Evolutionary conservation across 805 yeast genomes (phyloP).

Genomic region (Suhomyces pyralidae): DNA sequence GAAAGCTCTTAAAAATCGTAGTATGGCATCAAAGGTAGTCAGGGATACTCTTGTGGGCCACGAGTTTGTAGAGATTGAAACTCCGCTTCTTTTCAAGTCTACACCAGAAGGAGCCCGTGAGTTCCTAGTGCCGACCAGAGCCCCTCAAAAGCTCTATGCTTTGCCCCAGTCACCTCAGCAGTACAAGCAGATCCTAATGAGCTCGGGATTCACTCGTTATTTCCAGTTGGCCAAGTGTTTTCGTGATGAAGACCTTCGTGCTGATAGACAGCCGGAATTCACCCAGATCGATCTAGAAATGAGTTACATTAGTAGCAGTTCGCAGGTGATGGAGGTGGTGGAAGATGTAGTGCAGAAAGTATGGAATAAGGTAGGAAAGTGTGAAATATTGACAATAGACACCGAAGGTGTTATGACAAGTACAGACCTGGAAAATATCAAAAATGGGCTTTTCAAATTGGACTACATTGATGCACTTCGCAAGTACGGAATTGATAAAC

Average conservation of each 20-base stretch:
- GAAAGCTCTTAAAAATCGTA: constrained; percentile 51
- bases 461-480: constrained; percentile 68
- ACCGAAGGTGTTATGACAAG: constrained; percentile 23
- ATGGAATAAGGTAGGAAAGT: constrained; percentile 50
- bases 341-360: constrained; percentile 52
- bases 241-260: constrained; percentile 91
- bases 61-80: constrained; percentile 78
- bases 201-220: constrained; percentile 83
- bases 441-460: constrained; percentile 36
- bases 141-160: constrained; percentile 65
- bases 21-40: constrained; percentile 49
- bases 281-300: constrained; percentile 96
- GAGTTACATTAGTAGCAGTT: constrained; percentile 69
- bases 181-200: constrained; percentile 91
- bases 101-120: constrained; percentile 99
- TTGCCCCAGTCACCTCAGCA: constrained; percentile 98
- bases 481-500: constrained; percentile 88
- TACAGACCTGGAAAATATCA: background rate
- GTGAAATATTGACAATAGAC: constrained; percentile 38
- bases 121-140: constrained; percentile 88
- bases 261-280: constrained; percentile 96
- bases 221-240: constrained; percentile 93
- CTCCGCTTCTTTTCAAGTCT: constrained; percentile 88
- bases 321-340: constrained; percentile 62
- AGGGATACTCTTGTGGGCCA: constrained; percentile 40